Conservation (phyloP, 352 stramenopile species). For the Peronospora tabacina region DNA sequence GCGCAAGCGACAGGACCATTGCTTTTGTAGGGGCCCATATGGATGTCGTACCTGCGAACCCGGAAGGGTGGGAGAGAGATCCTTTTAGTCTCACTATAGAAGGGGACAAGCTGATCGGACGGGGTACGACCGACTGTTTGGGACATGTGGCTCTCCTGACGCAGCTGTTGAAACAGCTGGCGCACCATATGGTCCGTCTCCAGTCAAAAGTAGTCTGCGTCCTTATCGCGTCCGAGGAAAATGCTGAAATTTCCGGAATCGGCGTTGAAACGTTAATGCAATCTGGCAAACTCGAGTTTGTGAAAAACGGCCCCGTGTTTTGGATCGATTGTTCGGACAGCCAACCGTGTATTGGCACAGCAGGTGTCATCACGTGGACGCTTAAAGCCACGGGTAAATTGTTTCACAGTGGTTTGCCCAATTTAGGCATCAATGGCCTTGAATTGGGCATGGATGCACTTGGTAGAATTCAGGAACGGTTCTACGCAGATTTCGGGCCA, state of each 20-base stretch:
- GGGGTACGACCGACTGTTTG: slow-evolving; percentile 90
- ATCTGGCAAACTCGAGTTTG: slow-evolving; percentile 85
- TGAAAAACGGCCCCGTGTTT: slow-evolving; percentile 89
- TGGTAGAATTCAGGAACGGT: slow-evolving; percentile 78
- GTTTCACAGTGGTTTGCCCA: slow-evolving; percentile 87
- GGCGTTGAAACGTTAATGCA: slow-evolving; percentile 87
- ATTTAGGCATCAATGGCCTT: slow-evolving; percentile 86
- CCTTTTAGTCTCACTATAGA: slow-evolving; percentile 86
- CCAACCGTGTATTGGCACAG: slow-evolving; percentile 89
- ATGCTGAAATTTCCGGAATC: slow-evolving; percentile 73
- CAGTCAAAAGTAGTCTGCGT: slow-evolving; percentile 81
- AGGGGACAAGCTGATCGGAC: slow-evolving; percentile 88
- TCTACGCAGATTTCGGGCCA: slow-evolving; percentile 86
- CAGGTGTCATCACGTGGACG: slow-evolving; percentile 81
- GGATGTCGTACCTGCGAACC: slow-evolving; percentile 91
- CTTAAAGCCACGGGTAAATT: slow-evolving; percentile 88
- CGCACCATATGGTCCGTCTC: slow-evolving; percentile 62
- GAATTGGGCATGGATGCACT: slow-evolving; percentile 86
- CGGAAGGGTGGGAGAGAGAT: slow-evolving; percentile 82
- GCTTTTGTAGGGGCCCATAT: slow-evolving; percentile 87
- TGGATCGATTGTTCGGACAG: slow-evolving; percentile 90
- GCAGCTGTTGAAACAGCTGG: slow-evolving; percentile 62
- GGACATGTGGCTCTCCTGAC: slow-evolving; percentile 90
- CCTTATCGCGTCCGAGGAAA: slow-evolving; percentile 88
- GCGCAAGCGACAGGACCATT: slow-evolving; percentile 49